Percentiles rank a stretch among this genome's conserved stretches.
Conservation (phyloP, 1,284 basidiomycete species). For the Malassezia nana region DNA sequence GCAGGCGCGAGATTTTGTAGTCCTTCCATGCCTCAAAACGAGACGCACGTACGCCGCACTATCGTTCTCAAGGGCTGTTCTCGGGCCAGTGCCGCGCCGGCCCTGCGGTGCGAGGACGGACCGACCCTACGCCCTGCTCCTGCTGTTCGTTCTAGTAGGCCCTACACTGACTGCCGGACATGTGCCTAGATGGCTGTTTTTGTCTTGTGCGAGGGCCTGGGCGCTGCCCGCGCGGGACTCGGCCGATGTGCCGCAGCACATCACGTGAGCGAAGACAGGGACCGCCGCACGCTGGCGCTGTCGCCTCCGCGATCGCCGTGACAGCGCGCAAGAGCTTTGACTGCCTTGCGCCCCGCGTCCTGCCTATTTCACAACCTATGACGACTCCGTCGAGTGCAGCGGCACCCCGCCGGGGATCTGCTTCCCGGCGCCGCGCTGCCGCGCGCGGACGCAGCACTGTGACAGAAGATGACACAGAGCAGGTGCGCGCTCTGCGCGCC, state of each 20-base stretch:
- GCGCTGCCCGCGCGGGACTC: background rate
- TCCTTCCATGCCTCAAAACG: background rate
- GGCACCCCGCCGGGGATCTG: slow-evolving; percentile 11
- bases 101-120: too few species aligned
- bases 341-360: background rate
- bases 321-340: slow-evolving; percentile 2
- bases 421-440: slow-evolving; percentile 12
- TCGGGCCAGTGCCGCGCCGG: too few species aligned
- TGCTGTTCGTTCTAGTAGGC: too few species aligned
- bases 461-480: slow-evolving; percentile 43
- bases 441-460: slow-evolving; percentile 9
- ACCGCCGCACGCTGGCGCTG: slow-evolving; percentile 4
- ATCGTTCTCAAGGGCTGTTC: too few species aligned
- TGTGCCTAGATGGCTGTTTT: too few species aligned
- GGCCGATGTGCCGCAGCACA: slow-evolving; percentile 9
- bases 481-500: slow-evolving; percentile 35
- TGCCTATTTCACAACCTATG: slow-evolving; percentile 5
- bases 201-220: too few species aligned
- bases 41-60: too few species aligned
- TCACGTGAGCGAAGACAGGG: background rate
- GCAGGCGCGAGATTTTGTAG: background rate
- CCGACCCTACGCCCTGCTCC: too few species aligned
- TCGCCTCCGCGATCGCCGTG: slow-evolving; percentile 8
- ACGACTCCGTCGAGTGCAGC: slow-evolving; percentile 17
- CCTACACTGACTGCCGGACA: too few species aligned